Evolutionary conservation across 1,139 yeast genomes (phyloP).

Genomic region (Yamadazyma siamensis): DNA sequence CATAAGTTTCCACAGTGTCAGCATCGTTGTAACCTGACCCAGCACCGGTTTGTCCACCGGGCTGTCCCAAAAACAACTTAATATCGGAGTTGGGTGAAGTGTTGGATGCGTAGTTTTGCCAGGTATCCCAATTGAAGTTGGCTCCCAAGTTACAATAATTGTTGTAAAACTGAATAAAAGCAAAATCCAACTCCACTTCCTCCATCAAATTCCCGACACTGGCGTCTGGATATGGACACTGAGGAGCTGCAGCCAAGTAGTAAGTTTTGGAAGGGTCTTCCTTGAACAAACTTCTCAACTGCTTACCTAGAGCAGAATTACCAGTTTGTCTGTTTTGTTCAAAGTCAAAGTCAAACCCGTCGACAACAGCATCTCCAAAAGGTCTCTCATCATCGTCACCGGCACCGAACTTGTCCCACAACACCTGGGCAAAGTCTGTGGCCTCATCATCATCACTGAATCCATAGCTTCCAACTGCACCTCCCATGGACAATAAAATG

Average conservation of each 20-base stretch:
- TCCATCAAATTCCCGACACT: slow-evolving; percentile 68
- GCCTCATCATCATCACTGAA: slow-evolving; percentile 64
- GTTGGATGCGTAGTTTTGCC: slow-evolving; percentile 67
- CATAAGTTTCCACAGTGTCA: slow-evolving; percentile 17
- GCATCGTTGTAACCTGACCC: slow-evolving; percentile 35
- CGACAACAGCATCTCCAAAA: slow-evolving; percentile 53
- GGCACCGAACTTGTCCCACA: slow-evolving; percentile 87
- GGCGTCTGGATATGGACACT: slow-evolving; percentile 90
- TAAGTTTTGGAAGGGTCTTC: slow-evolving; percentile 56
- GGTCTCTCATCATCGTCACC: slow-evolving; percentile 69
- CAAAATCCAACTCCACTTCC: slow-evolving; percentile 70
- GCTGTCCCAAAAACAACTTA: slow-evolving; percentile 68
- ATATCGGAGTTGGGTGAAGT: slow-evolving; percentile 66
- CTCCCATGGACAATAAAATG: slow-evolving; percentile 81
- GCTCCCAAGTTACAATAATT: slow-evolving; percentile 66
- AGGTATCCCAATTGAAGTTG: slow-evolving; percentile 78
- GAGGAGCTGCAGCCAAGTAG: slow-evolving; percentile 92
- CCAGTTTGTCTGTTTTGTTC: slow-evolving; percentile 49
- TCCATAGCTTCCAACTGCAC: slow-evolving; percentile 79
- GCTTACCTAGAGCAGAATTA: slow-evolving; percentile 57
- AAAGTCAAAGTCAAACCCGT: slow-evolving; percentile 47
- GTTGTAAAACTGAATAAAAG: slow-evolving; percentile 91
- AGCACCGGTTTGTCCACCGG: slow-evolving; percentile 69
- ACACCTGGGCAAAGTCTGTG: slow-evolving; percentile 61
- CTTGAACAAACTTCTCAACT: slow-evolving; percentile 56